Percentiles rank a stretch among this genome's conserved stretches.
phyloP scores from a whole-genome alignment of 306 rosid genomes.

The Fragaria nilgerrensis region DNA sequence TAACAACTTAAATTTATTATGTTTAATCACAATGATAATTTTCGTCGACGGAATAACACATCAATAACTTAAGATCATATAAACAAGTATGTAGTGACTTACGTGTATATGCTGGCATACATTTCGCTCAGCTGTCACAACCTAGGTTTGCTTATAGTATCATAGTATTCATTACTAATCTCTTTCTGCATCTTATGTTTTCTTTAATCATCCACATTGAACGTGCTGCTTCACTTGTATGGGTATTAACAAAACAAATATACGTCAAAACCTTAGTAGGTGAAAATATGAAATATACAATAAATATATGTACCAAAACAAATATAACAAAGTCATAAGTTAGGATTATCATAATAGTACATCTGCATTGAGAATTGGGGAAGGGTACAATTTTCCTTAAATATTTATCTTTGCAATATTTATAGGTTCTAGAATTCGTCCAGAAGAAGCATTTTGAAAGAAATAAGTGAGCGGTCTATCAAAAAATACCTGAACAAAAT shows the following conservation, averaged over 20 bases:
- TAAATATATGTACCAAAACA: not conserved
- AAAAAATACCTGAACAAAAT: too few species aligned
- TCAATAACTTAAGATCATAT: not conserved
- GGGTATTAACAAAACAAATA: constrained; percentile 11
- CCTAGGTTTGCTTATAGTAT: not conserved
- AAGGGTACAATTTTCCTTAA: not conserved
- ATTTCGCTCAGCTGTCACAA: constrained; percentile 9
- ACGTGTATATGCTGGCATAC: not conserved
- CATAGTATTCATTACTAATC: not conserved
- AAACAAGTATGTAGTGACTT: not conserved
- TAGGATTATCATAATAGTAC: constrained; percentile 4
- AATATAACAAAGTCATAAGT: constrained; percentile 20
- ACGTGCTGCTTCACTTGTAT: constrained; percentile 44
- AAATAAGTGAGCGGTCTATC: not conserved
- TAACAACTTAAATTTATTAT: not conserved
- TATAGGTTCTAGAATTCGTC: not conserved
- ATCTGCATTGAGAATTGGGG: constrained; percentile 9
- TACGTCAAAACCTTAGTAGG: not conserved
- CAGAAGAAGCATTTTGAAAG: not conserved
- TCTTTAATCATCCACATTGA: constrained; percentile 26
- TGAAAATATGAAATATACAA: not conserved
- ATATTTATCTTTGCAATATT: not conserved
- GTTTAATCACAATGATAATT: not conserved
- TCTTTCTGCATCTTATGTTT: not conserved
- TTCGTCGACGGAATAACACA: not conserved